Evolutionary conservation across 2,329 filamentous ascomycete species (phyloP), one percentile per base, ranked within the genome.

Genomic region (Epicoccum sorghinum): DNA sequence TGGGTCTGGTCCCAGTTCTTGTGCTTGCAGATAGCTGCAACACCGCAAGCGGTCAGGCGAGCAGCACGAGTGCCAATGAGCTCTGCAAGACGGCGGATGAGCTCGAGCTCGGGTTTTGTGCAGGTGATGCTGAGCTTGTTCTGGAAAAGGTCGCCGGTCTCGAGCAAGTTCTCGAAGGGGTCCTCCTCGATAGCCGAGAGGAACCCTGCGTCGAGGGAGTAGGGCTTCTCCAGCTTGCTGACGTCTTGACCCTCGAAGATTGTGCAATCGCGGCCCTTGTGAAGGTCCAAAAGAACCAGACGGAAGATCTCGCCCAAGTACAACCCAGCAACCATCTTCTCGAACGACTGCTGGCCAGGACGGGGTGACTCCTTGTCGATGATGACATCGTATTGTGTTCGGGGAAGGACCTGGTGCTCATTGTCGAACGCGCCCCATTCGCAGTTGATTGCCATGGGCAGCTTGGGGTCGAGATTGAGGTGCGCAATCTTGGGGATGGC

Each of bases 381-480:
- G 64, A 88, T 86, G 57, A 90, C 80, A 74, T 98, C 93, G 76
- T 95, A 98, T 55, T 85, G 85, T 36, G 92, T 97, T 51, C 89
- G 86, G 14, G 93, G 93, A 22, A 98, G 87, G 47, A 97, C 89
- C 67, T 88, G 83, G 79, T 95, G 89, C 77, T 96, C 91, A 74
- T 96, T 97, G 77, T 98, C 93, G 71, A 98, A 98, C 30, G 93
- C 93, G 59, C 93, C 93, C 85, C 93, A 98, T 77, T 98, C 93
- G 80, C 93, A 97, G 82, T 98, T 98, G 80, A 98, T 97, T 43
- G 91, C 93, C 85, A 98, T 96, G 41, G 89, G 91, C 57, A 86
- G 86, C 58, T 95, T 87, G 0, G 91, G 81, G 44, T 92, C 89
- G 33, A 98, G 84, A 69, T 96, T 95, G 82, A 96, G 85, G 78